A percentile compares a stretch with the other conserved stretches of the same genome.
Evolutionary conservation across 768 basidiomycete species (phyloP).

Genomic region (Cystobasidium tubakii): DNA sequence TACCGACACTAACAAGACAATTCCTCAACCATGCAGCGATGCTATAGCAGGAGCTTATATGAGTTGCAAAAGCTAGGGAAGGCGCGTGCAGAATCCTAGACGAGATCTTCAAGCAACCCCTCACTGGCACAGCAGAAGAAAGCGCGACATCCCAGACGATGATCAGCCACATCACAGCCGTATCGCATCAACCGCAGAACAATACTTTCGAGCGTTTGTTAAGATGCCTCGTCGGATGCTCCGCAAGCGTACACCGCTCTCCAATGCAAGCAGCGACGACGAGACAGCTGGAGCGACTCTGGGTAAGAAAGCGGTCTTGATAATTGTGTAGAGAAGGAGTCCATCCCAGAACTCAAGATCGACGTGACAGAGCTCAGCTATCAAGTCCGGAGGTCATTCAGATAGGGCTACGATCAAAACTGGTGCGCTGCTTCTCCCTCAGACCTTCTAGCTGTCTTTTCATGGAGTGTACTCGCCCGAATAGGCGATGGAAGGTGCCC

Average conservation of each 20-base stretch:
- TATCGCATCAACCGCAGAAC: no score
- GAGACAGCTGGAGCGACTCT: conserved; percentile 7
- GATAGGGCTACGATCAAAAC: conserved; percentile 89
- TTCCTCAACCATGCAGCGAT: no score
- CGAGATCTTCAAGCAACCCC: no score
- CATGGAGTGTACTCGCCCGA: no score
- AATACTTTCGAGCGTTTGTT: no score
- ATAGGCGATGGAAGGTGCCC: not conserved
- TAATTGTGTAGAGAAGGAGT: conserved; percentile 6
- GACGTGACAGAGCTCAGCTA: conserved; percentile 78
- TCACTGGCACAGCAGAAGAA: no score
- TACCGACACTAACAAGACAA: conserved; percentile 97
- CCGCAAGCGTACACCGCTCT: conserved; percentile 22
- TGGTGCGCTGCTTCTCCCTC: conserved; percentile 55
- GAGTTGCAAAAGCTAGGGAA: no score
- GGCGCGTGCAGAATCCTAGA: no score
- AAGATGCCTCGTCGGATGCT: no score
- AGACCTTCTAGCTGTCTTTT: not conserved
- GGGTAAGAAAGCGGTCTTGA: not conserved
- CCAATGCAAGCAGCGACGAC: conserved; percentile 27
- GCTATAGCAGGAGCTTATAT: no score
- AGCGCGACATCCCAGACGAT: no score
- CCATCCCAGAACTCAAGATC: conserved; percentile 57
- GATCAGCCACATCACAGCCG: no score
- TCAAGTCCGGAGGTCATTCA: conserved; percentile 62